Conservation (phyloP, 2,329 filamentous ascomycete genomes). For the Talaromyces piceae region DNA sequence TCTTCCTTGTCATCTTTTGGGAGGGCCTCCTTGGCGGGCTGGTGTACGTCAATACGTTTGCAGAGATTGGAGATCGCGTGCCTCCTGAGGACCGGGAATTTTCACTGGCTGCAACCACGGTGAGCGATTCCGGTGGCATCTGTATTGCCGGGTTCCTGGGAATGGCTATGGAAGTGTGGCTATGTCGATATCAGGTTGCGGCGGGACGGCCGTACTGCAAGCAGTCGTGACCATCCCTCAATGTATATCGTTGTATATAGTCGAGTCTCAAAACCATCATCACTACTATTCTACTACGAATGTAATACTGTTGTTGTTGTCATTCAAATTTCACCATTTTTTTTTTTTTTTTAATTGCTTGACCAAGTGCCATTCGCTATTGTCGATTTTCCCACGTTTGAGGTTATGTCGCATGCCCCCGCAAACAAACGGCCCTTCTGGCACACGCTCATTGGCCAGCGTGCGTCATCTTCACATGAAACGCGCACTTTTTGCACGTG, state of each 20-base stretch:
- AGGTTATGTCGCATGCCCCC: not conserved
- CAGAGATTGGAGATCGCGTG: slow-evolving; percentile 82
- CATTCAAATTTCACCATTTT: too few relatives aligned
- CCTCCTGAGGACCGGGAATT: slow-evolving; percentile 76
- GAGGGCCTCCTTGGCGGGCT: slow-evolving; percentile 84
- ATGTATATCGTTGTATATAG: not conserved
- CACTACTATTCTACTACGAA: too few relatives aligned
- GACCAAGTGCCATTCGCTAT: not conserved
- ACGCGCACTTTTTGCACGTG: slow-evolving; percentile 4
- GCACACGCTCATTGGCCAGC: not conserved
- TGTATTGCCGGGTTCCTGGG: slow-evolving; percentile 79
- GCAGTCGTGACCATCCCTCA: slow-evolving; percentile 28
- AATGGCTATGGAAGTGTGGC: slow-evolving; percentile 69
- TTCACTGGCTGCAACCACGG: slow-evolving; percentile 78
- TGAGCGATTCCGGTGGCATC: slow-evolving; percentile 86
- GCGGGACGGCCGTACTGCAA: slow-evolving; percentile 70
- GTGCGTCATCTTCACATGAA: not conserved
- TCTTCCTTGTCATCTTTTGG: slow-evolving; percentile 85
- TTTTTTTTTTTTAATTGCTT: not conserved
- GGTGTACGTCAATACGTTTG: slow-evolving; percentile 95
- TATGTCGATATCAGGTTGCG: slow-evolving; percentile 79
- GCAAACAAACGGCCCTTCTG: not conserved
- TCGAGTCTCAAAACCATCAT: too few relatives aligned
- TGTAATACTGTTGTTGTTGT: too few relatives aligned
- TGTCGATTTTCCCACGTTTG: not conserved